phyloP scores from a whole-genome alignment of 2,329 filamentous ascomycete genomes.

The Pseudogymnoascus sp. region DNA sequence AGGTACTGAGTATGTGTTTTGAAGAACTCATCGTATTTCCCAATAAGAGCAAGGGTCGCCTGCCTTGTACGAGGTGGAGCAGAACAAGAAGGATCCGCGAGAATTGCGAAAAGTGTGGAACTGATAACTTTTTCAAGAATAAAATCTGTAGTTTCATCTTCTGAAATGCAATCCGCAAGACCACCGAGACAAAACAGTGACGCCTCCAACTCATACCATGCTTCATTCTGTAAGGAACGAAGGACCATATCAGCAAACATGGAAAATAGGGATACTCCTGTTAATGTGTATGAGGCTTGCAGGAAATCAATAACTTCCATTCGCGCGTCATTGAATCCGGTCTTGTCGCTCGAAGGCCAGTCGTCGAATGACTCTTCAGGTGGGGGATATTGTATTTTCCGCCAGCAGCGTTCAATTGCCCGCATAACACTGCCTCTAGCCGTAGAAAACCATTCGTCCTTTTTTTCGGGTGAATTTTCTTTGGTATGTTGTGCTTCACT shows the following conservation, averaged over 20 bases:
- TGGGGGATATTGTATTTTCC: slow-evolving; percentile 60
- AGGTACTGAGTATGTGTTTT: slow-evolving; percentile 59
- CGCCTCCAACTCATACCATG: slow-evolving; percentile 55
- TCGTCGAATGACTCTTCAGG: slow-evolving; percentile 45
- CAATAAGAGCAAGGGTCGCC: slow-evolving; percentile 62
- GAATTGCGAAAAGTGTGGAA: slow-evolving; percentile 48
- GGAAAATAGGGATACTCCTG: slow-evolving; percentile 47
- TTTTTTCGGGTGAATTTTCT: slow-evolving; percentile 26
- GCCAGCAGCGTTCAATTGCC: slow-evolving; percentile 58
- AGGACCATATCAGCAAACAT: slow-evolving; percentile 50
- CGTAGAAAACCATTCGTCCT: slow-evolving; percentile 45
- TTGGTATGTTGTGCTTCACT: background rate
- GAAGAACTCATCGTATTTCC: slow-evolving; percentile 70
- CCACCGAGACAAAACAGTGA: slow-evolving; percentile 57
- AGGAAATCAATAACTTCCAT: slow-evolving; percentile 74
- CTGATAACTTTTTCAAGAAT: slow-evolving; percentile 55
- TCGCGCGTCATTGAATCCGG: slow-evolving; percentile 63
- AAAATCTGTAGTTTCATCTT: slow-evolving; percentile 49
- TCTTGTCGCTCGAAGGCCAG: slow-evolving; percentile 64
- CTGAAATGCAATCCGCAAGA: slow-evolving; percentile 57
- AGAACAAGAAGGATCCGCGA: slow-evolving; percentile 40
- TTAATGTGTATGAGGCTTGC: slow-evolving; percentile 59
- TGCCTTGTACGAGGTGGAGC: slow-evolving; percentile 58
- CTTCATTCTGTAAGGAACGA: slow-evolving; percentile 39
- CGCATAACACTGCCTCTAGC: slow-evolving; percentile 54